These are phyloP conservation scores for Pittosporum tobira DNA, from an alignment of 129 eudicot genomes.

Conservation along the genomic window DNA sequence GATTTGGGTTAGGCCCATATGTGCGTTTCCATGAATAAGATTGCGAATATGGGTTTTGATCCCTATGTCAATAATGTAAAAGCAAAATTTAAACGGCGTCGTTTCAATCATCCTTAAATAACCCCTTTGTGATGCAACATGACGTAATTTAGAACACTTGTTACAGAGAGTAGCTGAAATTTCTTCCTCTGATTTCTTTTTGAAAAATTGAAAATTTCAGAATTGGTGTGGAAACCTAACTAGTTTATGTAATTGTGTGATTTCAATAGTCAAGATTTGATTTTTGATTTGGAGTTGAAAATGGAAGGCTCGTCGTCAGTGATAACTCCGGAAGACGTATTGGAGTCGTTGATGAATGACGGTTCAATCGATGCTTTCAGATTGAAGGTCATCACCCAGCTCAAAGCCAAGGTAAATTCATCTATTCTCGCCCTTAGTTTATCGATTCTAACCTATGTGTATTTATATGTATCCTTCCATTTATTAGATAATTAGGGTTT, in stretches of 20 bases:
- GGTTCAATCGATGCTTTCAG: conserved; percentile 82
- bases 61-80: too few species aligned
- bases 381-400: conserved; percentile 75
- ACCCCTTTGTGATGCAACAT: too few species aligned
- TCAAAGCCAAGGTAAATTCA: conserved; percentile 69
- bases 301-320: conserved; percentile 54
- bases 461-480: background rate
- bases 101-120: too few species aligned
- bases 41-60: too few species aligned
- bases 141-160: too few species aligned
- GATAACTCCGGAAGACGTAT: conserved; percentile 81
- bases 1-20: too few species aligned
- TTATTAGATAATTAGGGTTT: background rate
- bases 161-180: too few species aligned
- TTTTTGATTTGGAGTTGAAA: background rate
- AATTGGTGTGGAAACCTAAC: background rate
- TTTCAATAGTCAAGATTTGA: background rate
- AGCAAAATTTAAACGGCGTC: too few species aligned
- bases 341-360: conserved; percentile 85
- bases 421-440: background rate
- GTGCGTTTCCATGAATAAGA: too few species aligned
- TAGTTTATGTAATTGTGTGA: background rate
- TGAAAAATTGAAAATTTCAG: too few species aligned
- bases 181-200: too few species aligned
- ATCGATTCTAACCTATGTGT: background rate